Percentiles rank a stretch among this genome's conserved stretches.
These are phyloP conservation scores for Tuber magnatum DNA, from an alignment of 495 filamentous ascomycete species.

Conservation along the genomic window DNA sequence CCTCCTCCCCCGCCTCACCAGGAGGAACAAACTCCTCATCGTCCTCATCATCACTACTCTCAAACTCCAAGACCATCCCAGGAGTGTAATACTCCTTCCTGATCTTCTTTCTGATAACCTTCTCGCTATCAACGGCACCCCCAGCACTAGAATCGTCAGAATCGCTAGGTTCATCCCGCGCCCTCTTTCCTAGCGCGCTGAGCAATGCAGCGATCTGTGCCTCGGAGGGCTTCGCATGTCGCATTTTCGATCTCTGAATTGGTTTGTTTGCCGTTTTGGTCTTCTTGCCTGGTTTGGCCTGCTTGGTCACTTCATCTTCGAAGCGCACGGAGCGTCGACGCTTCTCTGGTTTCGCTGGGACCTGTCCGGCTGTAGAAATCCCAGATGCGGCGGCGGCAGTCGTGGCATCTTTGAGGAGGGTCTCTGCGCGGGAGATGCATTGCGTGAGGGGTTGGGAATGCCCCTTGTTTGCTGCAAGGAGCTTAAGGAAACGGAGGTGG, in stretches of 20 bases:
- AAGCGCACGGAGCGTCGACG: neutral
- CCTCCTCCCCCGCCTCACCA: neutral
- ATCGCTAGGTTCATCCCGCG: neutral
- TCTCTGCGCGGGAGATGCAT: constrained; percentile 1
- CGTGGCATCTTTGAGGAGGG: neutral
- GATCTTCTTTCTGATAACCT: neutral
- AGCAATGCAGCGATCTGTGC: neutral
- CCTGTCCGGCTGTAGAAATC: neutral
- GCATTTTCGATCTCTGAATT: neutral
- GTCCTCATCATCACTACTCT: constrained; percentile 2
- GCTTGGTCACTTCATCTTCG: neutral
- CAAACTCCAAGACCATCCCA: neutral
- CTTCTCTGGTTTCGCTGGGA: neutral
- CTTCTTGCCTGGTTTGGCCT: neutral
- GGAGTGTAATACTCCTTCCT: neutral
- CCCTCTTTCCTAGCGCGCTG: neutral
- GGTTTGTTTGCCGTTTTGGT: neutral
- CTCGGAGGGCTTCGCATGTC: neutral
- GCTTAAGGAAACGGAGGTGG: neutral
- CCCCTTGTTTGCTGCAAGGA: neutral
- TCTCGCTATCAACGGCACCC: neutral
- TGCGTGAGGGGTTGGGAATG: neutral
- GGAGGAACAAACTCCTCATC: neutral
- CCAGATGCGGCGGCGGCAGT: neutral
- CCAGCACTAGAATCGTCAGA: neutral